Evolutionary conservation across 345 rosid genomes (phyloP).

Genomic region (Cardiospermum halicacabum): DNA sequence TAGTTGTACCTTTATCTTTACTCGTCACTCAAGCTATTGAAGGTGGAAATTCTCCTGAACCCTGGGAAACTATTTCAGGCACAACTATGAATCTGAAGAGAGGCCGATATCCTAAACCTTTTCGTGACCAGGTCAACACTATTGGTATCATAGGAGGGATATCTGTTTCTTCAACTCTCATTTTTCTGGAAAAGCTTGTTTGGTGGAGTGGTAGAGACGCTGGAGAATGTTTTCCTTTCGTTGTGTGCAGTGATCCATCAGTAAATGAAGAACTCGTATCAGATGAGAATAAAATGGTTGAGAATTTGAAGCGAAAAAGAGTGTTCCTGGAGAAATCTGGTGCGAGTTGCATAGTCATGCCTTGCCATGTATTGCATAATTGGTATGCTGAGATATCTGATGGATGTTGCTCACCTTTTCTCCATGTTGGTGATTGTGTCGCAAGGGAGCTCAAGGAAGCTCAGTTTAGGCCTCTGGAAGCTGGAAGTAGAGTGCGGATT

Average conservation of each 20-base stretch:
- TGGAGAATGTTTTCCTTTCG: slow-evolving; percentile 34
- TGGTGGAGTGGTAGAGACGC: slow-evolving; percentile 38
- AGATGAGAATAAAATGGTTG: slow-evolving; percentile 18
- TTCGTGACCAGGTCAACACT: slow-evolving; percentile 26
- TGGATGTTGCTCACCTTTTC: slow-evolving; percentile 47
- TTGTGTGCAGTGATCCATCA: slow-evolving; percentile 38
- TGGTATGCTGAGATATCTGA: slow-evolving; percentile 53
- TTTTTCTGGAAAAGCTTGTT: slow-evolving; percentile 45
- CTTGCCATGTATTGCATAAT: slow-evolving; percentile 52
- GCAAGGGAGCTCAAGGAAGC: slow-evolving; percentile 55
- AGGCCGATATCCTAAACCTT: slow-evolving; percentile 11
- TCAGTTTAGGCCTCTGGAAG: slow-evolving; percentile 58
- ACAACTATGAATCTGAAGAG: not conserved
- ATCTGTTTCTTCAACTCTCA: slow-evolving; percentile 40
- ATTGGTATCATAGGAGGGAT: slow-evolving; percentile 51
- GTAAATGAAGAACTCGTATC: slow-evolving; percentile 7
- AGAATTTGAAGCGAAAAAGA: slow-evolving; percentile 50
- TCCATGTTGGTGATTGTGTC: slow-evolving; percentile 63
- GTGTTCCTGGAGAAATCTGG: slow-evolving; percentile 58
- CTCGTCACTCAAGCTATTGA: slow-evolving; percentile 18
- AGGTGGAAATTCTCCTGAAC: slow-evolving; percentile 13
- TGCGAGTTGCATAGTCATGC: slow-evolving; percentile 57
- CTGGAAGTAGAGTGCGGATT: slow-evolving; percentile 51
- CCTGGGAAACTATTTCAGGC: slow-evolving; percentile 23
- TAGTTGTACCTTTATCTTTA: slow-evolving; percentile 18